Conservation (phyloP, 306 rosid species). For the peach (Prunus persica) region Prunus_persica_NCBIv2 NC_034009.1:36114501-36115000, state of each 20-base stretch:
- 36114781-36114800: conserved; percentile 81
- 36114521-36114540: neutral
- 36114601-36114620: neutral
- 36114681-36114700: conserved; percentile 82
- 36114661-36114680: conserved; percentile 45
- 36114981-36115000: neutral
- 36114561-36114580: neutral
- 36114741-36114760: conserved; percentile 53
- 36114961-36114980: neutral
- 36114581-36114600: neutral
- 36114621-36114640: conserved; percentile 34
- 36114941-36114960: neutral
- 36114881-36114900: neutral
- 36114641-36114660: conserved; percentile 92
- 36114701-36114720: conserved; percentile 78
- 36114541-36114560: neutral
- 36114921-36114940: neutral
- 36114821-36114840: conserved; percentile 1
- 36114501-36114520: neutral
- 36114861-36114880: neutral
- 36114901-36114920: neutral
- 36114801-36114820: conserved; percentile 78
- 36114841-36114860: neutral
- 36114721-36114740: conserved; percentile 54
- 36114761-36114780: conserved; percentile 73